Evolutionary conservation across 2,329 filamentous ascomycete genomes (phyloP).

Genomic region (Cladosporium sp.): DNA sequence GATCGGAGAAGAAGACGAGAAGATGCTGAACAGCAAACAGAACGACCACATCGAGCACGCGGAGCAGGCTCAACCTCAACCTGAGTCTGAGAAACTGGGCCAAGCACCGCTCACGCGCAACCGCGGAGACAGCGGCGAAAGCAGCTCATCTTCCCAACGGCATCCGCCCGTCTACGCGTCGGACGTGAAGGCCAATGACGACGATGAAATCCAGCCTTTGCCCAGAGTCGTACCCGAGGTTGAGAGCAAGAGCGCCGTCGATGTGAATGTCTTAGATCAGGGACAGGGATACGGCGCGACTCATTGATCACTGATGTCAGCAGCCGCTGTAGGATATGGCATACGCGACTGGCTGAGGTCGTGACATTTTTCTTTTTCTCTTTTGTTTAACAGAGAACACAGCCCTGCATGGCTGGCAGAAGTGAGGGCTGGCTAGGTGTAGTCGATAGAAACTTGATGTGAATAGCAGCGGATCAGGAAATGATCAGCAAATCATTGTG

Average conservation of each 20-base stretch:
- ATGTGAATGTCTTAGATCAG: conserved; percentile 18
- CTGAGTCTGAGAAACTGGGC: conserved; percentile 16
- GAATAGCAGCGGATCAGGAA: too few relatives aligned
- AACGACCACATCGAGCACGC: conserved; percentile 38
- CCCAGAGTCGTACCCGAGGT: conserved; percentile 14
- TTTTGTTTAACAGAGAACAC: too few relatives aligned
- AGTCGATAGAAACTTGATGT: too few relatives aligned
- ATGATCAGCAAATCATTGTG: too few relatives aligned
- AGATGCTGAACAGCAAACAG: conserved; percentile 27
- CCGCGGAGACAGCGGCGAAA: conserved; percentile 28
- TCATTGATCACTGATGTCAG: conserved; percentile 14
- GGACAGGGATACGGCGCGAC: conserved; percentile 15
- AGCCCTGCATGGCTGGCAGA: too few relatives aligned
- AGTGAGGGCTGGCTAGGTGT: too few relatives aligned
- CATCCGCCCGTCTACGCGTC: neutral
- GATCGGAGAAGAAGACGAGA: conserved; percentile 61
- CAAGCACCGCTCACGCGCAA: conserved; percentile 16
- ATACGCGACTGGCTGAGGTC: too few relatives aligned
- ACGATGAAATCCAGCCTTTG: conserved; percentile 21
- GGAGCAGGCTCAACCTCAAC: conserved; percentile 11
- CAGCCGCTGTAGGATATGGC: too few relatives aligned
- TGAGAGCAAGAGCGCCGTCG: conserved; percentile 23
- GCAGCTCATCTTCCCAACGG: neutral
- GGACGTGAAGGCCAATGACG: conserved; percentile 7
- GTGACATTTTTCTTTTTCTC: too few relatives aligned